These are phyloP conservation scores for Micromonas pusilla DNA, from an alignment of 139 green algal genomes.

Conservation along the genomic window DNA sequence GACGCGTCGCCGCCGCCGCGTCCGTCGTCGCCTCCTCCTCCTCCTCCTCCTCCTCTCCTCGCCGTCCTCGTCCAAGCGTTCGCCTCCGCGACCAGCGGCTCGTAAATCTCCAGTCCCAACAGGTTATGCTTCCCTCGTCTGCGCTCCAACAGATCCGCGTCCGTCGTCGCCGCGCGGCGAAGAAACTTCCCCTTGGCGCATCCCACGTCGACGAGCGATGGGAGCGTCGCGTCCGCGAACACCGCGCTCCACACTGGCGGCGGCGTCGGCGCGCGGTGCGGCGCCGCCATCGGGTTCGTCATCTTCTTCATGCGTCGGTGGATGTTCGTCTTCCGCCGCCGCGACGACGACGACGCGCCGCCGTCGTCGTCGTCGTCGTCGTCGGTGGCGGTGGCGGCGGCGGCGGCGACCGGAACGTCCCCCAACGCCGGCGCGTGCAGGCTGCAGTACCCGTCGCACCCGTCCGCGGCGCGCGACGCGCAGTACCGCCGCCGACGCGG, in stretches of 20 bases:
- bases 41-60: too few species aligned
- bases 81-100: background rate
- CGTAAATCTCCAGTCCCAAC: conserved; percentile 1
- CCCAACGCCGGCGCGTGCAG: background rate
- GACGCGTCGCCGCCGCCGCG: background rate
- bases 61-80: background rate
- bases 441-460: background rate
- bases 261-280: background rate
- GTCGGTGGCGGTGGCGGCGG: background rate
- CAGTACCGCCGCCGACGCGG: background rate
- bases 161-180: background rate
- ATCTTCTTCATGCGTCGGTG: conserved; percentile 22
- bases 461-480: background rate
- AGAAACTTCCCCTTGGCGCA: conserved; percentile 2
- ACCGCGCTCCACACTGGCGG: background rate
- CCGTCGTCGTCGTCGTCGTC: background rate
- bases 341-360: background rate
- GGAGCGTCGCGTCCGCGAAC: background rate
- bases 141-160: background rate
- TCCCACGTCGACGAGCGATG: background rate
- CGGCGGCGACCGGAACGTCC: background rate
- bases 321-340: conserved; percentile 1
- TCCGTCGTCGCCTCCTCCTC: background rate
- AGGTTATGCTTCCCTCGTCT: background rate
- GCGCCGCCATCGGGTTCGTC: conserved; percentile 9